Evolutionary conservation across 768 basidiomycete genomes (phyloP), one percentile per base, ranked within the genome.

Genomic region (Boletus rufocinnamomeus): DNA sequence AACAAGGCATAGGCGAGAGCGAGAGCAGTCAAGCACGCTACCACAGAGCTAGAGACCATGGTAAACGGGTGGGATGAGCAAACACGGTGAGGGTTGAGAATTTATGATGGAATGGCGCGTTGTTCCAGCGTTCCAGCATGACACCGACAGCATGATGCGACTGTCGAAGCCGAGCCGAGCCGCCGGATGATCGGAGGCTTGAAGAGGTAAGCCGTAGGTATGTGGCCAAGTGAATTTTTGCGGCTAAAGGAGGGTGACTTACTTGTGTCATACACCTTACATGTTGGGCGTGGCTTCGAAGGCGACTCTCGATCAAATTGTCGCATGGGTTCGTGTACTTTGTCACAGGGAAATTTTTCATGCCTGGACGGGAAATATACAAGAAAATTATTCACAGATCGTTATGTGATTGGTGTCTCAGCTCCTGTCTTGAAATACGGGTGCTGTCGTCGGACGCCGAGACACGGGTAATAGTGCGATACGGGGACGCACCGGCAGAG

Each of bases 21-120:
- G 14, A 70, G 30, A 21, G 48, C 61, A 23, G 40, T 23, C 35
- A 66, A 10, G 28, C 59, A 32, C 6, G 35, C 52, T n/a, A 40
- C 28, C 3, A 54, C 17, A 21, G 51, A 49, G 16, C 28, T 9
- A 45, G 23, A 28, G 27, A 52, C 17, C 68, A 70, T 70, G 46
- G 27, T 41, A 52, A 21, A 27, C 32, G 23, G 25, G 37, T 6
- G n/a, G 51, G 25, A 44, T 14, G 32, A 16, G 13, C 17, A 53
- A 16, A 25, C 7, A 6, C 19, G 17, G 21, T 1, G 38, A 46
- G 38, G 1, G 44, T 10, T 25, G 17, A 23, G 25, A 16, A 10
- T 44, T 60, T 69, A 60, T 58, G 27, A 9, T 37, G 21, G 17
- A 38, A 19, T 23, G 47, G 13, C 23, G 21, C 49, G 16, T 50